Evolutionary conservation across 495 filamentous ascomycete genomes (phyloP).

Genomic region (Neurospora cerealis): DNA sequence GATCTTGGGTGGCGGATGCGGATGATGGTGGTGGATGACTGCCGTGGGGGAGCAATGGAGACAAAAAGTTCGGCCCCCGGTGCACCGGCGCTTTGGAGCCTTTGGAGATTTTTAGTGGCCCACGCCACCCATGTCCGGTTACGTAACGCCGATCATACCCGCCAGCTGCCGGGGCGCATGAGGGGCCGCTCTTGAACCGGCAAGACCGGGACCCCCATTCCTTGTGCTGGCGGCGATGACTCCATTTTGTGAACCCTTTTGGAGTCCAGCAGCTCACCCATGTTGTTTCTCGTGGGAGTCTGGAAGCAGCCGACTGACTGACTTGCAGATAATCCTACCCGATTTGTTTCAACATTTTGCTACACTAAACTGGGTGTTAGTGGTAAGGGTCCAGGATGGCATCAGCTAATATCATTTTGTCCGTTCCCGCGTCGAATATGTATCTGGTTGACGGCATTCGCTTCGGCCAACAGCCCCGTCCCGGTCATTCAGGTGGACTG

Average conservation of each 20-base stretch:
- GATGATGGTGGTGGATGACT: constrained; percentile 1
- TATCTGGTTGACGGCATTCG: background rate
- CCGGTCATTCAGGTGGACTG: background rate
- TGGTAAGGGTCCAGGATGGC: background rate
- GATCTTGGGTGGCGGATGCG: background rate
- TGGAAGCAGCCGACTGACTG: background rate
- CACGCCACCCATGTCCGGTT: constrained; percentile 6
- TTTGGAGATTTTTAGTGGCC: constrained; percentile 2
- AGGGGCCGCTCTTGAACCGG: background rate
- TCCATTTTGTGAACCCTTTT: background rate
- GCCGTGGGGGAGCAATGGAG: background rate
- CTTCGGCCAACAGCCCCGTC: background rate
- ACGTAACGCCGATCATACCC: constrained; percentile 13
- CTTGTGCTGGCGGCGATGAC: background rate
- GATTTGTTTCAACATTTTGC: background rate
- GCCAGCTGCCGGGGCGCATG: constrained; percentile 1
- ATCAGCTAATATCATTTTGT: background rate
- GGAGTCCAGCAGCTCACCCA: background rate
- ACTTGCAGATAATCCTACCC: background rate
- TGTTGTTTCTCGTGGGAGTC: background rate
- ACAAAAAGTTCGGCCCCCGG: constrained; percentile 5
- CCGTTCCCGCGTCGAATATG: background rate
- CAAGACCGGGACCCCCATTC: background rate
- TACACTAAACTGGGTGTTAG: background rate
- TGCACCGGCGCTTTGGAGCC: background rate